Conservation (phyloP, 345 rosid genomes). For the Fremontodendron californicum region DNA sequence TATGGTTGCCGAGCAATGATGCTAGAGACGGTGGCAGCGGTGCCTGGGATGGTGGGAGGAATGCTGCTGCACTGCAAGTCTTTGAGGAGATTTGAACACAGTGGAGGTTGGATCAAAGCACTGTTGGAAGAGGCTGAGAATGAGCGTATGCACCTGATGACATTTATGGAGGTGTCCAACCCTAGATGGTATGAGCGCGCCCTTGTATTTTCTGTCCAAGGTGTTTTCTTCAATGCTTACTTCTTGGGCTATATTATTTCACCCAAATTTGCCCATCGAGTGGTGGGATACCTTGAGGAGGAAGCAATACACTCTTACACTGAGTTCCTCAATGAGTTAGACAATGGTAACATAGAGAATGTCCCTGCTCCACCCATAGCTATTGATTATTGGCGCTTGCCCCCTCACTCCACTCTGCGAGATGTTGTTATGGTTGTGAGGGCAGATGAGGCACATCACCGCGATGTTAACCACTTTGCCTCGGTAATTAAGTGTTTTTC, state of each 20-base stretch:
- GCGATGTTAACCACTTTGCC: conserved; percentile 82
- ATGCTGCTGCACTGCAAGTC: conserved; percentile 77
- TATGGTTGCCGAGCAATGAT: conserved; percentile 86
- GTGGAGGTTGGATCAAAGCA: conserved; percentile 84
- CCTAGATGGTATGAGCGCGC: conserved; percentile 83
- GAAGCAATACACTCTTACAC: conserved; percentile 83
- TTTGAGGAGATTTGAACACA: conserved; percentile 61
- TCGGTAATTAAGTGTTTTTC: conserved; percentile 33
- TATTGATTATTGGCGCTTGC: conserved; percentile 72
- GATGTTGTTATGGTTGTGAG: conserved; percentile 69
- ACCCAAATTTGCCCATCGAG: conserved; percentile 73
- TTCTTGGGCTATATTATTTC: conserved; percentile 64
- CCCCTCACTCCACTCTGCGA: conserved; percentile 49
- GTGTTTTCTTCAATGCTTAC: conserved; percentile 75
- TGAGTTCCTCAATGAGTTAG: conserved; percentile 76
- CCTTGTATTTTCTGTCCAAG: conserved; percentile 63
- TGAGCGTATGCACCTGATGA: conserved; percentile 88
- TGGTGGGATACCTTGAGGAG: conserved; percentile 81
- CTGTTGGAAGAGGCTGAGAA: conserved; percentile 83
- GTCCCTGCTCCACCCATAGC: conserved; percentile 83
- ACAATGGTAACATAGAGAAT: conserved; percentile 68
- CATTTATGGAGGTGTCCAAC: conserved; percentile 73
- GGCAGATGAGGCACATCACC: conserved; percentile 83
- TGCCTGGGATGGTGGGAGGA: conserved; percentile 83
- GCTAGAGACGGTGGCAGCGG: conserved; percentile 85